Percentiles rank a stretch among this genome's conserved stretches.
These are phyloP conservation scores for Rhododendron williamsianum DNA, from an alignment of 148 eudicot species.

Conservation along the genomic window DNA sequence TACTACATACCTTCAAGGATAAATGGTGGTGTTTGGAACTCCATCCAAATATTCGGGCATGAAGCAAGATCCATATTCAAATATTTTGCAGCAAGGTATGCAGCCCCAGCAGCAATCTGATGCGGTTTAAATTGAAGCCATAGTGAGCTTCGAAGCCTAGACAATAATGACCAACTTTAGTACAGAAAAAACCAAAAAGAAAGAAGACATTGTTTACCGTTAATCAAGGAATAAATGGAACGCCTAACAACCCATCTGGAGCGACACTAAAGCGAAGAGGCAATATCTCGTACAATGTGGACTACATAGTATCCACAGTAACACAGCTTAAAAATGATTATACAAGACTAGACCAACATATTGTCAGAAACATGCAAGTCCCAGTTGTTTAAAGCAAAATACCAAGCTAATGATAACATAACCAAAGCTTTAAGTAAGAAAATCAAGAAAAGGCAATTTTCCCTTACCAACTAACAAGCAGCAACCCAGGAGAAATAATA, in stretches of 20 bases:
- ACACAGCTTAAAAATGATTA: constrained; percentile 19
- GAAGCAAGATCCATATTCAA: constrained; percentile 68
- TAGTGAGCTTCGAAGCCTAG: constrained; percentile 84
- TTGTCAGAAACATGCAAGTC: neutral
- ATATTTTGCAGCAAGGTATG: constrained; percentile 80
- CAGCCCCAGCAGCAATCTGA: constrained; percentile 97
- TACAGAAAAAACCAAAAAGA: neutral
- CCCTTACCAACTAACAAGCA: constrained; percentile 78
- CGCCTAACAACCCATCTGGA: constrained; percentile 21
- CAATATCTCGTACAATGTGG: constrained; percentile 26
- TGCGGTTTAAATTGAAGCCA: constrained; percentile 98
- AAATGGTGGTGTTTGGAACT: constrained; percentile 70
- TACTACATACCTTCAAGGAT: constrained; percentile 57
- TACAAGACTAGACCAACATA: neutral
- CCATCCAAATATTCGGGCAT: constrained; percentile 60
- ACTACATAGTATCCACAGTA: constrained; percentile 17
- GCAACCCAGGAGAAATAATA: constrained; percentile 61
- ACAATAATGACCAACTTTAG: constrained; percentile 16
- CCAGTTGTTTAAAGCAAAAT: constrained; percentile 14
- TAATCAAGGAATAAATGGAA: constrained; percentile 1
- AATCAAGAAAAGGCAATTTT: constrained; percentile 49
- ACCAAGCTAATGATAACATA: constrained; percentile 11
- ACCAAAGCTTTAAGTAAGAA: constrained; percentile 24
- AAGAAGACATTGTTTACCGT: neutral
- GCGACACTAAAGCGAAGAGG: constrained; percentile 16